Base-by-base conservation (phyloP, 805 yeast species). In the Sugiyamaella chiloensis region DNA sequence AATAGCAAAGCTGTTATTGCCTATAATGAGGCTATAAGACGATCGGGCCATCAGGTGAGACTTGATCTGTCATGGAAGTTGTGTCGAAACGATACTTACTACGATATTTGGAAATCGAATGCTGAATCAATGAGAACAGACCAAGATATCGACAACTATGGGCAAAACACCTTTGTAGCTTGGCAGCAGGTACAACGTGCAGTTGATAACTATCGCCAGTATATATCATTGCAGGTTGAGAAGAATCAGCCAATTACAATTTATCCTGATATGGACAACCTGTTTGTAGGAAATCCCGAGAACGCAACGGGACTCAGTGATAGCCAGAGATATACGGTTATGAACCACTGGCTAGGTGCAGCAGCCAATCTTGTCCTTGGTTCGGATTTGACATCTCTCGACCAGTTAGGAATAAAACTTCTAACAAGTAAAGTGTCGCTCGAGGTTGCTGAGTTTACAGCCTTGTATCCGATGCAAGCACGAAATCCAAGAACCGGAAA, bases 331-430 rank as follows among this genome's bases (percentile, higher is more conserved):
- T 40, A 34, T 24, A 46, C 50, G 11, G 6, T 46, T 19, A 41
- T 41, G 46, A 46, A 40, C 35, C 50, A 46, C 20, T 46, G 50
- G 50, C 24, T 46, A 11, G 50, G 50, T n/a, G 50, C 50, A 4
- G 45, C 45, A 9, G 50, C 50, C 17, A 46, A 46, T 21, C 45
- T 46, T 17, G 42, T 46, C 24, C 8, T 21, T 11, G 50, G 50
- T 16, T 46, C 50, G 5, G 50, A 46, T 17, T 17, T 46, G 19
- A 39, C 37, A 4, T 17, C 32, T 21, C 26, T 46, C n/a, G 50
- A 46, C 32, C 42, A 40, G 21, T 14, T 34, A 6, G 50, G 50
- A 11, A 41, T 19, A 11, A 40, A 46, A 20, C 42, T 46, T n/a
- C n/a, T 46, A 16, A 46, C 50, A 6, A 41, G 44, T 23, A 16